Base-by-base conservation (phyloP, 1,284 basidiomycete species). In the Cystobasidium sp. region DNA sequence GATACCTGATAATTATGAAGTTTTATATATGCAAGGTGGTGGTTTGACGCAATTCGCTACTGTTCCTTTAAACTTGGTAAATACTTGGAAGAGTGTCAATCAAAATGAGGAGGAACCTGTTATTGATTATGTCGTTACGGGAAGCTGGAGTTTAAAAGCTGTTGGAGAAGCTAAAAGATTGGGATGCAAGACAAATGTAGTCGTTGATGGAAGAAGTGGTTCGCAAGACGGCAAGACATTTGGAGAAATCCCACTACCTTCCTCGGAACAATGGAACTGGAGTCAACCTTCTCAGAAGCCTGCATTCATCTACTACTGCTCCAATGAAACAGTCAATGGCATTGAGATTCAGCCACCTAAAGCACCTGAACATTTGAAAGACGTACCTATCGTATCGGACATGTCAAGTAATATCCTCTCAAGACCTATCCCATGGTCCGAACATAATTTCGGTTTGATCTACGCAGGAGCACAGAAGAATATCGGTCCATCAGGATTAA, bases 381-480 rank as follows among this genome's bases (percentile, higher is more conserved):
- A 83, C 75, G 86, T 91, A 12, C 94, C 94, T 7, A 87, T 99
- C 77, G 93, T 99, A 5, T 95, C 88, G 63, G 97, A 99, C 85
- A 92, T 97, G 84, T 97, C 93, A 14, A 96, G 93, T 62, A 96
- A 94, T 74, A 98, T 99, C 86, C 91, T 99, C 87, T 94, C 92
- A 55, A 88, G 95, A n/a, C 91, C 91, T 47, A 97, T 99, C 80
- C 90, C 91, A 5, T 78, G 77, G 77, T 87, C 88, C 77, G 86
- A 97, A 62, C 89, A 89, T 52, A 90, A 91, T 81, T 93, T 97
- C 82, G 94, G 93, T 4, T 86, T 99, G 80, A 91, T 99, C 80
- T 99, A 92, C 82, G 97, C 96, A 12, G 97, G 97, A 52, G 97
- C 92, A n/a, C 97, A 99, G 84, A 99, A 99, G 86, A 99, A 99